These are phyloP conservation scores for Cladosporium velox DNA, from an alignment of 2,329 filamentous ascomycete species.

Conservation along the genomic window DNA sequence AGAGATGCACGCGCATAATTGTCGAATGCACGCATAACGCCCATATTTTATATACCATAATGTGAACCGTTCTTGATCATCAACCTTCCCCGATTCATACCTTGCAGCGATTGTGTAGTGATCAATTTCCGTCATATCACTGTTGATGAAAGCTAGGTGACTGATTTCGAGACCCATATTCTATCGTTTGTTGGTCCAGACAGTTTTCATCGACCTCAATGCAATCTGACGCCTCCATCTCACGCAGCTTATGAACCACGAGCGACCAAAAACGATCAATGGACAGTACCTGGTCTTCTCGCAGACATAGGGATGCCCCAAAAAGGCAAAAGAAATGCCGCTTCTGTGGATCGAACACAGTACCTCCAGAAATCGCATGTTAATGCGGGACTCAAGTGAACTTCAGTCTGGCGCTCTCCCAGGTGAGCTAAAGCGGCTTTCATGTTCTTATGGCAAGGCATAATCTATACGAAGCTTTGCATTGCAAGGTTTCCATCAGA, in stretches of 20 bases:
- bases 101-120: no score
- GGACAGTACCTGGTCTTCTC: no score
- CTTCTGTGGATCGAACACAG: constrained; percentile 43
- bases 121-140: no score
- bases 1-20: not conserved
- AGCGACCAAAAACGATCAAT: not conserved
- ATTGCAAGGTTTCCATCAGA: no score
- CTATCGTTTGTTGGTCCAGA: not conserved
- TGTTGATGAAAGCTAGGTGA: no score
- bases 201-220: not conserved
- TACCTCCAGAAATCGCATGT: constrained; percentile 42
- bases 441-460: no score
- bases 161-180: not conserved
- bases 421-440: constrained; percentile 41
- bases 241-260: not conserved
- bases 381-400: constrained; percentile 26
- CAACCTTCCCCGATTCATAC: no score
- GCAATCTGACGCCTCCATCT: no score
- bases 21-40: not conserved
- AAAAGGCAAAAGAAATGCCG: constrained; percentile 25
- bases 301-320: not conserved
- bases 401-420: constrained; percentile 43
- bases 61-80: not conserved
- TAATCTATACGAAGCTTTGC: no score
- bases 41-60: not conserved